Conservation (phyloP, 352 stramenopile genomes). For the Phytopythium vexans region DNA sequence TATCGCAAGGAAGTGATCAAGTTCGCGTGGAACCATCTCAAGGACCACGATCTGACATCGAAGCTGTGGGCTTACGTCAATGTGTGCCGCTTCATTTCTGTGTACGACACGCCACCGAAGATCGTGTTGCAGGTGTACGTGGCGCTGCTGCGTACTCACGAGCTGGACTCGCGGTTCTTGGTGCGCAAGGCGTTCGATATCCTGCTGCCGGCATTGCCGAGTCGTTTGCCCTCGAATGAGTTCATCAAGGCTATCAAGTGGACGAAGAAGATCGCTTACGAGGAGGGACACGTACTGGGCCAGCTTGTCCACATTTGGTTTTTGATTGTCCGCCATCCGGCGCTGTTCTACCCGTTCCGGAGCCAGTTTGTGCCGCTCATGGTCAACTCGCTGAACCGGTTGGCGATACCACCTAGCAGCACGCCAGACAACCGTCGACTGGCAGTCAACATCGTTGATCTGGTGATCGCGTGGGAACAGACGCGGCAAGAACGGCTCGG, state of each 20-base stretch:
- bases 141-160: constrained; percentile 92
- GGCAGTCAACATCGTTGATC: constrained; percentile 92
- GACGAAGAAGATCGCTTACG: constrained; percentile 97
- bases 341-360: constrained; percentile 92
- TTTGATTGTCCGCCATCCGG: constrained; percentile 92
- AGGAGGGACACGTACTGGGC: constrained; percentile 94
- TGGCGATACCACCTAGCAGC: constrained; percentile 94
- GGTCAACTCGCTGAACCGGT: constrained; percentile 93
- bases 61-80: constrained; percentile 98
- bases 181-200: constrained; percentile 95
- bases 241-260: constrained; percentile 97
- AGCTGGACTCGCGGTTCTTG: constrained; percentile 93
- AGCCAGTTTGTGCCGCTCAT: constrained; percentile 95
- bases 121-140: constrained; percentile 97
- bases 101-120: constrained; percentile 95
- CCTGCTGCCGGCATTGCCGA: constrained; percentile 91
- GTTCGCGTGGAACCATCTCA: constrained; percentile 97
- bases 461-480: constrained; percentile 96
- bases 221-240: constrained; percentile 87
- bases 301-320: constrained; percentile 98
- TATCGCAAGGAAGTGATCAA: constrained; percentile 98
- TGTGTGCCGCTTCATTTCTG: constrained; percentile 95
- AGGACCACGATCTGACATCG: constrained; percentile 91
- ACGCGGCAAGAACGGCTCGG: constrained; percentile 71
- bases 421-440: constrained; percentile 92